Evolutionary conservation across 2,329 filamentous ascomycete genomes (phyloP).

Genomic region (Colletotrichum sp.): DNA sequence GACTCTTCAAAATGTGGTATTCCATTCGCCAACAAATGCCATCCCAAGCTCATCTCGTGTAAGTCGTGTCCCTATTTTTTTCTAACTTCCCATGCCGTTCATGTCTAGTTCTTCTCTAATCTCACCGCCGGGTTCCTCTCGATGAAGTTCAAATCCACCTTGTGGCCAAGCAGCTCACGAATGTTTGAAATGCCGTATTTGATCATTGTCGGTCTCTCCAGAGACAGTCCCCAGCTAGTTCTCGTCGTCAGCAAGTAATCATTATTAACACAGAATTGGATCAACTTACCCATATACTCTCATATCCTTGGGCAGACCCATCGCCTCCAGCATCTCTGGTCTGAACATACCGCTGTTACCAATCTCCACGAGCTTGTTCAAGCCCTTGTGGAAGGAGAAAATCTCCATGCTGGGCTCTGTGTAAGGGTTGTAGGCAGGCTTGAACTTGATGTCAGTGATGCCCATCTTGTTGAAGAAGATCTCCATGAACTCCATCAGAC

Average conservation of each 20-base stretch:
- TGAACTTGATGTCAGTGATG: slow-evolving; percentile 84
- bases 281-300: slow-evolving; percentile 76
- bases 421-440: slow-evolving; percentile 95
- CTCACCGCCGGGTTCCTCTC: slow-evolving; percentile 90
- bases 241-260: not conserved
- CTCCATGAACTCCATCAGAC: slow-evolving; percentile 91
- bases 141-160: slow-evolving; percentile 93
- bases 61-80: slow-evolving; percentile 9
- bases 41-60: slow-evolving; percentile 17
- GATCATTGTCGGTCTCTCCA: slow-evolving; percentile 98
- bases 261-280: not conserved
- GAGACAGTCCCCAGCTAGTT: slow-evolving; percentile 66
- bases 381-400: slow-evolving; percentile 90
- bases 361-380: slow-evolving; percentile 94
- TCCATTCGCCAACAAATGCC: slow-evolving; percentile 21
- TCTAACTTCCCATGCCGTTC: not conserved
- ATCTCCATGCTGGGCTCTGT: slow-evolving; percentile 98
- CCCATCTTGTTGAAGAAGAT: slow-evolving; percentile 98
- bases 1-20: slow-evolving; percentile 15
- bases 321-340: slow-evolving; percentile 94
- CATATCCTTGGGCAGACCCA: slow-evolving; percentile 92
- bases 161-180: slow-evolving; percentile 89
- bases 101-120: slow-evolving; percentile 78
- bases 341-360: slow-evolving; percentile 99
- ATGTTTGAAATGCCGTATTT: slow-evolving; percentile 92